Conservation (phyloP, 352 stramenopile species). For the Phytophthora ramorum region DNA sequence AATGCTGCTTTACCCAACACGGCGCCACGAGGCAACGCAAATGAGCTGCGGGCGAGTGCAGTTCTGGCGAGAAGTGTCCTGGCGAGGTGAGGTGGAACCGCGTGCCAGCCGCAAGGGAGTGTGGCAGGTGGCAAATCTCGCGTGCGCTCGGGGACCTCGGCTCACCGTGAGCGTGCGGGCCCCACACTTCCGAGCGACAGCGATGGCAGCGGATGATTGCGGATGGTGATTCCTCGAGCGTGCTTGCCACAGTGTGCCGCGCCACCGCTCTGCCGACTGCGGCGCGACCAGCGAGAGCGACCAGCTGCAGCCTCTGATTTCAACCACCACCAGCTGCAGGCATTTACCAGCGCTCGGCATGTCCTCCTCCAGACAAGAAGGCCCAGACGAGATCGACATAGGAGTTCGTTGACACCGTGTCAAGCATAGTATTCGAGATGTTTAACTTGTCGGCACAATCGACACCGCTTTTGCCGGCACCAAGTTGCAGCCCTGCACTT, state of each 20-base stretch:
- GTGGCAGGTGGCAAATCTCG: conserved; percentile 25
- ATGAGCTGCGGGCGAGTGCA: conserved; percentile 7
- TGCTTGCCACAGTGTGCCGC: background rate
- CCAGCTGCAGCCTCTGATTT: conserved; percentile 5
- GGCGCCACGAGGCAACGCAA: conserved; percentile 5
- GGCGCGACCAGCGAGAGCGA: conserved; percentile 26
- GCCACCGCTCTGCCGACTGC: too few species aligned
- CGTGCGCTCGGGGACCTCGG: conserved; percentile 22
- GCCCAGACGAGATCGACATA: too few species aligned
- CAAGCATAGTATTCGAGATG: conserved; percentile 1
- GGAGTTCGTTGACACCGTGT: background rate
- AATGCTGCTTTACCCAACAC: conserved; percentile 23
- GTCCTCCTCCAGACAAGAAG: background rate
- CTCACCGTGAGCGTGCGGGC: conserved; percentile 1
- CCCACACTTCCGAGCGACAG: conserved; percentile 4
- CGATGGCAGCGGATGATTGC: conserved; percentile 4
- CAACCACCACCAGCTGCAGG: background rate
- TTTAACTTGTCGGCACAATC: background rate
- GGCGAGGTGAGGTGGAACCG: background rate
- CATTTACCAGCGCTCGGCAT: background rate
- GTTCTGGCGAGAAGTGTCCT: conserved; percentile 18
- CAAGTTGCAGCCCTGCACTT: conserved; percentile 1
- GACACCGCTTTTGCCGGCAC: background rate
- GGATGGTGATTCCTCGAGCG: background rate
- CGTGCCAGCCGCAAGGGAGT: background rate